phyloP scores from a whole-genome alignment of 768 basidiomycete genomes.

The Lactifluus volemus region DNA sequence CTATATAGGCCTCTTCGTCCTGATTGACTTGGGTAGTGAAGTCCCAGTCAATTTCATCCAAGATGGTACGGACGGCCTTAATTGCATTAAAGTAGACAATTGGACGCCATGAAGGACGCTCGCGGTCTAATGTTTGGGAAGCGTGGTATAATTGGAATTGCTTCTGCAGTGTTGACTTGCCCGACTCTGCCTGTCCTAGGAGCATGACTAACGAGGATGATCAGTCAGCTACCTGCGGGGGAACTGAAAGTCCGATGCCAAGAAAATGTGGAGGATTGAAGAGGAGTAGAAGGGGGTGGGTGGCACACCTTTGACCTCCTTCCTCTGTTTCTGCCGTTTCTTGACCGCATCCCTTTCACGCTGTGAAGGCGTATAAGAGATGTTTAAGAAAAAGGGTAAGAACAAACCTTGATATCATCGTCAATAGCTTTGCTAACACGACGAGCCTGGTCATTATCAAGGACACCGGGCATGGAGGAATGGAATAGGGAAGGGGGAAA shows the following conservation, averaged over 20 bases:
- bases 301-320: conserved; percentile 46
- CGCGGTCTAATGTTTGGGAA: conserved; percentile 31
- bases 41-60: conserved; percentile 23
- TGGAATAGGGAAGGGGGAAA: not conserved
- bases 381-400: not conserved
- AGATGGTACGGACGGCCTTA: conserved; percentile 21
- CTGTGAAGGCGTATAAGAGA: conserved; percentile 2
- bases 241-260: not conserved
- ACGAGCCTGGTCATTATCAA: conserved; percentile 36
- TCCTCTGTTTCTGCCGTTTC: conserved; percentile 37
- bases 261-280: not conserved
- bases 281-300: not conserved
- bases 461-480: conserved; percentile 14
- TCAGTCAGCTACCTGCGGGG: not conserved
- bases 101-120: conserved; percentile 35
- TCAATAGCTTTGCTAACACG: conserved; percentile 45
- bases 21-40: conserved; percentile 12
- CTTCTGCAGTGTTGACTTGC: conserved; percentile 79
- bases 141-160: conserved; percentile 80
- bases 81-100: conserved; percentile 45
- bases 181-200: conserved; percentile 69
- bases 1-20: conserved; percentile 15
- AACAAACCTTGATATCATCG: conserved; percentile 43
- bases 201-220: conserved; percentile 45
- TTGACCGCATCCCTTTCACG: conserved; percentile 41